Evolutionary conservation across 768 basidiomycete genomes (phyloP).

Genomic region (Antrodiella citrinella): DNA sequence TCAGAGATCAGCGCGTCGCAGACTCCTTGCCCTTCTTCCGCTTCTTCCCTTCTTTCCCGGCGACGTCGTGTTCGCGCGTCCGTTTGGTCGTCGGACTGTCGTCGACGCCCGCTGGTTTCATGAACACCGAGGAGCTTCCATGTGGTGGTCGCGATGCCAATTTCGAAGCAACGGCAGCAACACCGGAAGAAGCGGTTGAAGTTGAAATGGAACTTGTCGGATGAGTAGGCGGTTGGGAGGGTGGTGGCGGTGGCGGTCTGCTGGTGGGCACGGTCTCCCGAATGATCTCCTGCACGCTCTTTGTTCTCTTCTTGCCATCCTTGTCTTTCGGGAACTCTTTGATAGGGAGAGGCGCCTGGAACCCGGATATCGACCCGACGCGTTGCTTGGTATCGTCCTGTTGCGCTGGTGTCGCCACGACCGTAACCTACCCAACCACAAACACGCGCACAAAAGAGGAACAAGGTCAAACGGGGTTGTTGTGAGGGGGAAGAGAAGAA

Average conservation of each 20-base stretch:
- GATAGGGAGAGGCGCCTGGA: slow-evolving; percentile 13
- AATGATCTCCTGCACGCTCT: slow-evolving; percentile 18
- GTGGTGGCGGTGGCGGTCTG: slow-evolving; percentile 5
- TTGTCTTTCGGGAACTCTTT: slow-evolving; percentile 3
- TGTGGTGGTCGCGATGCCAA: neutral
- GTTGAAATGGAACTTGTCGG: neutral
- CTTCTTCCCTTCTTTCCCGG: neutral
- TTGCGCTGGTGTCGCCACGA: neutral
- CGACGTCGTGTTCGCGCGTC: neutral
- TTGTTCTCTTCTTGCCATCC: slow-evolving; percentile 13
- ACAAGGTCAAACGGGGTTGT: too few relatives aligned
- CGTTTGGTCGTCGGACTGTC: slow-evolving; percentile 22
- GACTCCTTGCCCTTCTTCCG: neutral
- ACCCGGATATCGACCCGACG: slow-evolving; percentile 19
- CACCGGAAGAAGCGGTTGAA: slow-evolving; percentile 5
- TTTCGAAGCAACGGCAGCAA: too few relatives aligned
- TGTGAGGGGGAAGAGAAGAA: too few relatives aligned
- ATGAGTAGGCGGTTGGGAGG: neutral
- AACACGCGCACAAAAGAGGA: neutral
- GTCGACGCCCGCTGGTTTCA: slow-evolving; percentile 54
- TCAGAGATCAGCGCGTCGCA: neutral
- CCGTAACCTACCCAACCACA: neutral
- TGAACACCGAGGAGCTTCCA: slow-evolving; percentile 28
- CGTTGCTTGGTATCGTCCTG: slow-evolving; percentile 5
- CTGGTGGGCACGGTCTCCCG: slow-evolving; percentile 13